Percentiles rank a stretch among this genome's conserved stretches.
phyloP scores from a whole-genome alignment of 2,329 filamentous ascomycete species.

The Fusarium hostae region DNA sequence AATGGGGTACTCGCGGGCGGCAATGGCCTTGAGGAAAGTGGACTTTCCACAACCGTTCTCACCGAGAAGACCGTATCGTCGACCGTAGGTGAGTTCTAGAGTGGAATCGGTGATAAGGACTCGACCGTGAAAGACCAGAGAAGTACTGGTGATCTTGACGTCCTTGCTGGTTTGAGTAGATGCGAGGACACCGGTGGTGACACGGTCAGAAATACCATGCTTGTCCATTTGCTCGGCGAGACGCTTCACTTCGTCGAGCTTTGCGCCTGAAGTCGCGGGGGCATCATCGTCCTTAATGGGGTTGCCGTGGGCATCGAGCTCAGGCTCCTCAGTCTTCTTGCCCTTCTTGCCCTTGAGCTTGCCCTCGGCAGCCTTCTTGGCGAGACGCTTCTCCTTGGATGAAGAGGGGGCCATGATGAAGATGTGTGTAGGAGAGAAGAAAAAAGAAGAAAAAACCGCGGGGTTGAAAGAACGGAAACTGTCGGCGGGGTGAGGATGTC shows the following conservation, averaged over 20 bases:
- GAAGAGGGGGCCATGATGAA: slow-evolving; percentile 68
- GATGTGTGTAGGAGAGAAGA: slow-evolving; percentile 13
- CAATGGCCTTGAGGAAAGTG: slow-evolving; percentile 95
- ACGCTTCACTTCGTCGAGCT: slow-evolving; percentile 85
- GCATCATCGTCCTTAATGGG: slow-evolving; percentile 65
- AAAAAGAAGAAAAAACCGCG: slow-evolving; percentile 36
- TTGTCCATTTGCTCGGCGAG: slow-evolving; percentile 94
- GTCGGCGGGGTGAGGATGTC: slow-evolving; percentile 34
- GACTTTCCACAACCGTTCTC: slow-evolving; percentile 99
- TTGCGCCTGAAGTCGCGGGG: slow-evolving; percentile 76
- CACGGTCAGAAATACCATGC: slow-evolving; percentile 94
- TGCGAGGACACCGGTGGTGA: slow-evolving; percentile 95
- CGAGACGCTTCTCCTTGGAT: slow-evolving; percentile 77
- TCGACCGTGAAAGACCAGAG: slow-evolving; percentile 96
- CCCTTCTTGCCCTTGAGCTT: slow-evolving; percentile 74
- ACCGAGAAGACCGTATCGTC: slow-evolving; percentile 92
- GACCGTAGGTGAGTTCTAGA: slow-evolving; percentile 91
- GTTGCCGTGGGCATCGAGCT: slow-evolving; percentile 72
- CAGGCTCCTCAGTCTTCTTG: slow-evolving; percentile 76
- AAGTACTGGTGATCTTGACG: slow-evolving; percentile 95
- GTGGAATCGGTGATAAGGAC: slow-evolving; percentile 95
- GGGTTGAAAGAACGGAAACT: slow-evolving; percentile 44
- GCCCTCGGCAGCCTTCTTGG: slow-evolving; percentile 77
- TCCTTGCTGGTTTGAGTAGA: slow-evolving; percentile 88
- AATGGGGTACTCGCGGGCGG: slow-evolving; percentile 92